These are phyloP conservation scores for Thalassiosira exigua DNA, from an alignment of 352 stramenopile species.

Conservation along the genomic window DNA sequence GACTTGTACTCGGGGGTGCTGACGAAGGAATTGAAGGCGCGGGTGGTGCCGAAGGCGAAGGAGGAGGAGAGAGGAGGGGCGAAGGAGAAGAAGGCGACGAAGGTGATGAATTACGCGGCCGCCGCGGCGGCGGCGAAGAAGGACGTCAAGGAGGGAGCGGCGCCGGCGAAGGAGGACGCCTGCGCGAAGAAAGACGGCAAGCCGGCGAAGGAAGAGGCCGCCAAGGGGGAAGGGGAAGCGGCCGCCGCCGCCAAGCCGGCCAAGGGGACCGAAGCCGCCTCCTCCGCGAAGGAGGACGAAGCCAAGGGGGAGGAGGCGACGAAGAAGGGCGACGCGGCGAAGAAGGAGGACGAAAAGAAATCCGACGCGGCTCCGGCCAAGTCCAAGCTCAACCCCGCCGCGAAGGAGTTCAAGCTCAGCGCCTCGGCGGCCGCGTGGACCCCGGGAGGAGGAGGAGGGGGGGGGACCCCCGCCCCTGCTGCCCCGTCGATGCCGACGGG, in stretches of 20 bases:
- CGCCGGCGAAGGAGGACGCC: slow-evolving; percentile 7
- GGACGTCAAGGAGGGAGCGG: slow-evolving; percentile 5
- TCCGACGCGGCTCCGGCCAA: slow-evolving; percentile 6
- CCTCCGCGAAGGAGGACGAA: background rate
- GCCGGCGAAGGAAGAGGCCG: slow-evolving; percentile 5
- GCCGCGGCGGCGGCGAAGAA: slow-evolving; percentile 53
- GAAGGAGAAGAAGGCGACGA: slow-evolving; percentile 15
- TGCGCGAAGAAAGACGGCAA: slow-evolving; percentile 14
- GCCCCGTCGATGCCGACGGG: background rate
- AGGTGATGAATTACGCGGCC: slow-evolving; percentile 71
- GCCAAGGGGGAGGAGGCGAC: slow-evolving; percentile 2
- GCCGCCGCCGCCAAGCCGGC: too few species aligned
- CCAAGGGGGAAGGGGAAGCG: too few species aligned
- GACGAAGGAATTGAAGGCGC: slow-evolving; percentile 58
- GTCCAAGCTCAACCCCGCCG: slow-evolving; percentile 68
- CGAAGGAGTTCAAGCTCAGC: slow-evolving; percentile 76
- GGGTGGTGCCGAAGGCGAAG: slow-evolving; percentile 7
- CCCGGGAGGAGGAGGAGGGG: background rate
- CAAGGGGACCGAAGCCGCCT: too few species aligned
- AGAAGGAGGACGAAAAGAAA: slow-evolving; percentile 33
- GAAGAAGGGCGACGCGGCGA: slow-evolving; percentile 7
- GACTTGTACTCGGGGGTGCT: slow-evolving; percentile 94
- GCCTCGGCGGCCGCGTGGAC: slow-evolving; percentile 22
- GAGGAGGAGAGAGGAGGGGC: too few species aligned
- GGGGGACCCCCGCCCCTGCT: background rate